Base-by-base conservation (phyloP, 1,284 basidiomycete genomes). In the Cutaneotrichosporon sp. region DNA sequence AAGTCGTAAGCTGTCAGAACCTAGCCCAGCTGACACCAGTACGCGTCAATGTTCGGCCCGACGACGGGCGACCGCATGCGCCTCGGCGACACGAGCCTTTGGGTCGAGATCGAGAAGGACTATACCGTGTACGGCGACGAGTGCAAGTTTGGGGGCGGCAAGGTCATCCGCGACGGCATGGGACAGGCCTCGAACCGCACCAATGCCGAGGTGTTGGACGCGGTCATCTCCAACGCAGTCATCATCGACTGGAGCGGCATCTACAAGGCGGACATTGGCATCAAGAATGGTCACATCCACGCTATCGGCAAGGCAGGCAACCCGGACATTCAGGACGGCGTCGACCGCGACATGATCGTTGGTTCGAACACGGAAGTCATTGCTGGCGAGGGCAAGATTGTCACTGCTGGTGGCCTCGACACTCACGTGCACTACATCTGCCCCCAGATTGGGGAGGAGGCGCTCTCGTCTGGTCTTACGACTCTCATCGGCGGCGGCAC, bases 221-320 rank as follows among this genome's bases (percentile, higher is more conserved):
- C 95, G 9, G 89, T 98, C 56, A 91, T 99, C 71, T 97, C 93
- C 45, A 99, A 97, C 74, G 92, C 91, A 0, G 84, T 99, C 53
- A 89, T 99, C 64, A 80, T 99, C 46, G 95, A 99, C 77, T 97
- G 92, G 90, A 88, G 87, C 46, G 94, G 94, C 1, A 95, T 99
- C 64, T 91, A 90, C 85, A 98, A 98, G 90, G 95, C 95, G n/a
- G 97, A 99, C 74, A 92, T 99, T 56, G 97, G 97, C 42, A 85
- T 99, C 65, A 93, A 90, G 79, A 78, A 87, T 64, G 95, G 95
- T 0, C 72, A 82, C 56, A 98, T 99, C 67, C 84, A 83, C 11
- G 95, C 89, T 0, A 90, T 99, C 59, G 97, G 97, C 34, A 99
- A 99, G 79, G 92, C 94, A 5, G 97, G 97, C 2, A 99, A 99